Evolutionary conservation across 768 basidiomycete species (phyloP).

Genomic region (Tylopilus felleus): DNA sequence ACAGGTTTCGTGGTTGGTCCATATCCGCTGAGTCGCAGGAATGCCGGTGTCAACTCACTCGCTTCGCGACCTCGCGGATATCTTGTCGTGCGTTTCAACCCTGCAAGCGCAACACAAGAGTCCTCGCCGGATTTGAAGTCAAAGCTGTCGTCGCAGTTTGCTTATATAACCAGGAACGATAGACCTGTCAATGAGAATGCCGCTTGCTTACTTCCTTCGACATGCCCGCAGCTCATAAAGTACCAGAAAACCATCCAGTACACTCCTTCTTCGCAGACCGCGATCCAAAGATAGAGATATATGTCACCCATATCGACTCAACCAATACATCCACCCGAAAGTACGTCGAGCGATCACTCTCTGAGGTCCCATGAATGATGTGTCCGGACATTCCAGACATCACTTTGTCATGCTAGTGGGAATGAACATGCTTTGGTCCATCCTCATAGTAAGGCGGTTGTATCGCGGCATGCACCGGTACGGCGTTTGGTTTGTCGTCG

Average conservation of each 20-base stretch:
- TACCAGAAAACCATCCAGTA: constrained; percentile 28
- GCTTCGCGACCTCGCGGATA: too few relatives aligned
- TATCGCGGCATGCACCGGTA: constrained; percentile 26
- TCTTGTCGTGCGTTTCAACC: background rate
- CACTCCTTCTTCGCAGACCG: constrained; percentile 17
- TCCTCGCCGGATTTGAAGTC: too few relatives aligned
- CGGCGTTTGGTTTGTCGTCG: constrained; percentile 26
- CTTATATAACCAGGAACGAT: constrained; percentile 20
- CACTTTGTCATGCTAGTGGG: constrained; percentile 28
- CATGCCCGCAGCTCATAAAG: constrained; percentile 26
- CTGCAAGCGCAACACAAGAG: background rate
- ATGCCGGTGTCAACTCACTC: background rate
- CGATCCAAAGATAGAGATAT: constrained; percentile 24
- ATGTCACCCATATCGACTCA: constrained; percentile 29
- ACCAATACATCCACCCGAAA: constrained; percentile 17
- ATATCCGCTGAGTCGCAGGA: background rate
- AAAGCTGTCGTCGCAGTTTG: background rate
- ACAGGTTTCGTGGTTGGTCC: background rate
- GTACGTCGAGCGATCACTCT: constrained; percentile 14
- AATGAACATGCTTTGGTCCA: constrained; percentile 26
- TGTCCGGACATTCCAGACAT: constrained; percentile 11
- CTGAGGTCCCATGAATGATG: constrained; percentile 4
- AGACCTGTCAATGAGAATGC: background rate
- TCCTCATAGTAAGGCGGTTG: constrained; percentile 23
- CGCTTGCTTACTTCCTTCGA: constrained; percentile 1